These are phyloP conservation scores for Debaryomyces prosopidis DNA, from an alignment of 805 yeast genomes.

Conservation along the genomic window DNA sequence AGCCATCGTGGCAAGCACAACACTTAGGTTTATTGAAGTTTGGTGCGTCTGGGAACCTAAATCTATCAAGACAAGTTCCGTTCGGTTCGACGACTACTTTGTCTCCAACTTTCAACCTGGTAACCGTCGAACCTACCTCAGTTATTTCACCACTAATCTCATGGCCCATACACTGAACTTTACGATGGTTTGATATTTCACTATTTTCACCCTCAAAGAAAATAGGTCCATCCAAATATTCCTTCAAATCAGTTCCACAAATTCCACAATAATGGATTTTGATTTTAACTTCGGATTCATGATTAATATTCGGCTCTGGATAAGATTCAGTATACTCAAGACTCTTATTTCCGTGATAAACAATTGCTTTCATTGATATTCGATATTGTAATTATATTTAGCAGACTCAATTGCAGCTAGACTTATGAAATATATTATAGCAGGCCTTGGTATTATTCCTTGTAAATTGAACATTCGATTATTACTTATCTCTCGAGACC, in stretches of 20 bases:
- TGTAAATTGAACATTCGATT: too few relatives aligned
- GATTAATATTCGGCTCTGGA: not conserved
- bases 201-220: constrained; percentile 41
- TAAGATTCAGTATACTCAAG: not conserved
- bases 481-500: too few relatives aligned
- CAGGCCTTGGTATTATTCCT: too few relatives aligned
- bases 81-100: constrained; percentile 65
- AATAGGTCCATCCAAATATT: constrained; percentile 58
- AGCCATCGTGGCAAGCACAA: constrained; percentile 49
- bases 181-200: constrained; percentile 42
- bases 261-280: constrained; percentile 64
- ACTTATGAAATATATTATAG: too few relatives aligned
- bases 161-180: constrained; percentile 46
- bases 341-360: not conserved
- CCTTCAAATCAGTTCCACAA: constrained; percentile 63
- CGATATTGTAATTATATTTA: too few relatives aligned
- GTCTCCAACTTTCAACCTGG: constrained; percentile 59
- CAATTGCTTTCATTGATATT: not conserved
- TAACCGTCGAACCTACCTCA: constrained; percentile 57
- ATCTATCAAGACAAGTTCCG: constrained; percentile 53
- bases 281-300: constrained; percentile 44
- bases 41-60: constrained; percentile 37
- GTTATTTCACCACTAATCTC: constrained; percentile 65
- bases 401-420: too few relatives aligned
- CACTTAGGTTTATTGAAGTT: constrained; percentile 32